Percentiles rank a stretch among this genome's conserved stretches.
These are phyloP conservation scores for Anthoceros angustus DNA, from an alignment of 225 moss, liverwort and hornwort genomes.

Conservation along the genomic window DNA sequence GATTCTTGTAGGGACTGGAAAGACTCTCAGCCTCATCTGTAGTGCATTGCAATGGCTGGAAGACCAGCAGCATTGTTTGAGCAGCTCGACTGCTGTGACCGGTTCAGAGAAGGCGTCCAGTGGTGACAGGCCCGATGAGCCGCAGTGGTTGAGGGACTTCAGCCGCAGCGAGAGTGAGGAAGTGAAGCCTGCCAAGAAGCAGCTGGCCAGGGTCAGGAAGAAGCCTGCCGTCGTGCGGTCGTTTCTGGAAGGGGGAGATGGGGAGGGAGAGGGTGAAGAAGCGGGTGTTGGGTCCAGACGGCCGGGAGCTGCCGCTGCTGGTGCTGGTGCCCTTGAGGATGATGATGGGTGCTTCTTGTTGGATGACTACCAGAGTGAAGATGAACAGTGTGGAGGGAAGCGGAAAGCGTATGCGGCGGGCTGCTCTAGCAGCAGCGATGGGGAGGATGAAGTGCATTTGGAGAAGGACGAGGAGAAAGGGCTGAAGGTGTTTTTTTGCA, in stretches of 20 bases:
- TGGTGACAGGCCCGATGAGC: slow-evolving; percentile 39
- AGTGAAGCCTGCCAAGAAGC: slow-evolving; percentile 31
- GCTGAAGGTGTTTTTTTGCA: slow-evolving; percentile 89
- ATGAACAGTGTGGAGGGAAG: slow-evolving; percentile 44
- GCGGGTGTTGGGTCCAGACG: too few species aligned
- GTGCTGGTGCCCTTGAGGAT: slow-evolving; percentile 12
- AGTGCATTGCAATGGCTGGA: slow-evolving; percentile 85
- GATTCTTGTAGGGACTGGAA: slow-evolving; percentile 64
- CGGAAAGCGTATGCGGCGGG: slow-evolving; percentile 32
- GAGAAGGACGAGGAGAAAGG: slow-evolving; percentile 47
- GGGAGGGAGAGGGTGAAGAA: too few species aligned
- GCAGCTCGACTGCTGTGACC: neutral
- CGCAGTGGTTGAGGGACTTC: slow-evolving; percentile 87
- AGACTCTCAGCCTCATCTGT: slow-evolving; percentile 89
- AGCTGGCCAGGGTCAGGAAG: slow-evolving; percentile 25
- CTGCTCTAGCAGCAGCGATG: slow-evolving; percentile 43
- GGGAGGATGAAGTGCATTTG: slow-evolving; percentile 25
- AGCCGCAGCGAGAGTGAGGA: slow-evolving; percentile 42
- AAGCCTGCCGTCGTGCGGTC: slow-evolving; percentile 7
- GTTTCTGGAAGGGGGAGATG: neutral
- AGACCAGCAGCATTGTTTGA: slow-evolving; percentile 53
- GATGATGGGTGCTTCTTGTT: slow-evolving; percentile 72
- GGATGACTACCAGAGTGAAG: slow-evolving; percentile 64
- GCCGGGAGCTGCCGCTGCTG: neutral
- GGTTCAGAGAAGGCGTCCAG: slow-evolving; percentile 7